Evolutionary conservation across 2,329 filamentous ascomycete genomes (phyloP).

Genomic region (Pestalotiopsis sp.): DNA sequence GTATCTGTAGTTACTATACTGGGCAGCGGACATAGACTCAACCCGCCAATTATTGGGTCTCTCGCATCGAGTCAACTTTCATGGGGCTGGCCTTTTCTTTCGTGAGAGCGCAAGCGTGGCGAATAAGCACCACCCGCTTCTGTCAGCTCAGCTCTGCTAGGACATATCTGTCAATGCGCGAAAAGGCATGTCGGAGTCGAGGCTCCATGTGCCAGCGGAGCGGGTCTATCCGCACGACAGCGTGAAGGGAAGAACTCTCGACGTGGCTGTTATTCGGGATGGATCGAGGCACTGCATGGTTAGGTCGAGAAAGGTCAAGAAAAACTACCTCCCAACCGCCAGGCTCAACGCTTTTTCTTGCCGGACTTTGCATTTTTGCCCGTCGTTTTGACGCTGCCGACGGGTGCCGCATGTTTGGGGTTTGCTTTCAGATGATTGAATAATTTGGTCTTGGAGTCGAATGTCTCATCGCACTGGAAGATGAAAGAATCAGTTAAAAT

Average conservation of each 20-base stretch:
- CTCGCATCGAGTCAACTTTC: not conserved
- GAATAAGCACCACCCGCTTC: too few species aligned
- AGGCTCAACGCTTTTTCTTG: slow-evolving; percentile 38
- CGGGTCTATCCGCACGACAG: not conserved
- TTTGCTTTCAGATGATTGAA: slow-evolving; percentile 71
- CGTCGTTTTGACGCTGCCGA: slow-evolving; percentile 19
- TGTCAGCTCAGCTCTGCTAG: too few species aligned
- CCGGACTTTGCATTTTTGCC: slow-evolving; percentile 29
- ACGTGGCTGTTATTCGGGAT: too few species aligned
- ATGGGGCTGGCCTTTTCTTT: not conserved
- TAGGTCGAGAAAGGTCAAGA: not conserved
- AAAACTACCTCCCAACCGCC: not conserved
- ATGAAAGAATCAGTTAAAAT: slow-evolving; percentile 23
- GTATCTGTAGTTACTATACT: slow-evolving; percentile 17
- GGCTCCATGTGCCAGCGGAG: too few species aligned
- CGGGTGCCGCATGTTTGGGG: slow-evolving; percentile 61
- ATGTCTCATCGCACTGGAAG: slow-evolving; percentile 41
- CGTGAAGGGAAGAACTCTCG: too few species aligned
- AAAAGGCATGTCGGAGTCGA: too few species aligned
- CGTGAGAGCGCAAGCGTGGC: not conserved
- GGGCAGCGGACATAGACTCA: slow-evolving; percentile 19
- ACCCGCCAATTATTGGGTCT: slow-evolving; percentile 10
- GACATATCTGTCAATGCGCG: too few species aligned
- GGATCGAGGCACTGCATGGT: too few species aligned
- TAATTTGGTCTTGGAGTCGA: slow-evolving; percentile 67